Conservation (phyloP, 352 stramenopile species). For the Pythium diclinum region DNA sequence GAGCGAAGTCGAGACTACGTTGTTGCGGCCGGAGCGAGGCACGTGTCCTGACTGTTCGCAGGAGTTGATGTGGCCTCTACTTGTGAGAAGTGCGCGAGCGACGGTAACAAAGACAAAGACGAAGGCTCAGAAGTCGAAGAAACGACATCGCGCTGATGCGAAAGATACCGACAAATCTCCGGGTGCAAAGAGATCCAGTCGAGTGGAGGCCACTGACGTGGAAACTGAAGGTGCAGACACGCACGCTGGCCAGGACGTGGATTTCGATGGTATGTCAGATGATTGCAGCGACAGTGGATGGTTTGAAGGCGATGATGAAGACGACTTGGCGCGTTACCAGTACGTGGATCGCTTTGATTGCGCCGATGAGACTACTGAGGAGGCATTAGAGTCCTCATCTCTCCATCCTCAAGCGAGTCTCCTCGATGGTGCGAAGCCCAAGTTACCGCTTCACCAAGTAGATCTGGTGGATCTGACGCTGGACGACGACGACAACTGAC, state of each 20-base stretch:
- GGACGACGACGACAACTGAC: conserved; percentile 1
- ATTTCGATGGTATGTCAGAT: not conserved
- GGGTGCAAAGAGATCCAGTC: not conserved
- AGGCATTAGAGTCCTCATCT: not conserved
- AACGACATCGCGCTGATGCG: not conserved
- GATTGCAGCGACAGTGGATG: conserved; percentile 4
- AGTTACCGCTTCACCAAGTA: not conserved
- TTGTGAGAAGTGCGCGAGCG: conserved; percentile 21
- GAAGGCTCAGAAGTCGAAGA: not conserved
- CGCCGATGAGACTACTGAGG: not conserved
- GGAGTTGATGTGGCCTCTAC: conserved; percentile 39
- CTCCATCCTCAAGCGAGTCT: not conserved
- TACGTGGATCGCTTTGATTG: not conserved
- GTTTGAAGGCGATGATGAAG: conserved; percentile 17
- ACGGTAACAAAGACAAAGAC: conserved; percentile 1
- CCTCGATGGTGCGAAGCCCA: not conserved
- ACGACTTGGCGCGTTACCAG: not conserved
- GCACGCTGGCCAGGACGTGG: not conserved
- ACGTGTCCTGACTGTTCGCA: conserved; percentile 45
- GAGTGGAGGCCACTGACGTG: not conserved
- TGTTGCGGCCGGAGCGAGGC: conserved; percentile 27
- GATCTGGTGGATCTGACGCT: not conserved
- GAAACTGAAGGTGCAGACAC: not conserved
- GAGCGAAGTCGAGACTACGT: conserved; percentile 1
- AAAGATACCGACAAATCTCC: not conserved